Base-by-base conservation (phyloP, 345 rosid genomes). In the Euclidium syriacum region DNA sequence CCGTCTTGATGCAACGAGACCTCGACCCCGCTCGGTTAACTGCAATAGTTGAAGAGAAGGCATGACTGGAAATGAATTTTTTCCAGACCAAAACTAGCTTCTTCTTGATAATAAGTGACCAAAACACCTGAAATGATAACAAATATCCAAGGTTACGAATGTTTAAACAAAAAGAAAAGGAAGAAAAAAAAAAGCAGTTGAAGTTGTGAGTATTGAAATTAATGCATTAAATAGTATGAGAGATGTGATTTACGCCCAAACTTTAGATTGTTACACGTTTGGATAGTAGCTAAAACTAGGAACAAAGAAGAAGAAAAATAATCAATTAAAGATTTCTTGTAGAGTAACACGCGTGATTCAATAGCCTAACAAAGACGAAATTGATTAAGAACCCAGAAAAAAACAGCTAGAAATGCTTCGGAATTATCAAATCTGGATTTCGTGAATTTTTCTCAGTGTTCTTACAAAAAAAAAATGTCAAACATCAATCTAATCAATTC, bases 21-120 rank as follows among this genome's bases (percentile, higher is more conserved):
- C 72, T 9, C 82, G 82, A 15, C 98, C 98, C 52, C 64, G 89
- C 74, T 88, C 91, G 3, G 98, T 92, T 77, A 89, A 72, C 71
- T 84, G 87, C 77, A 92, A 83, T 40, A 88, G 75, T 75, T 86
- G 96, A 52, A 88, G 96, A 72, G 94, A 89, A 78, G 90, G 82
- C 98, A 92, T 92, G 74, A 70, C 76, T 73, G 38, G 46, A 72
- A 46, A n/a, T 9, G 24, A 52, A 24, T 48, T 30, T 50, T 39
- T 18, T 26, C 64, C 41, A 6, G 55, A 57, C 62, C 57, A 38
- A 67, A 47, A 51, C 70, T 29, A 58, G 62, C 36, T 59, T 39
- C 58, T 68, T 61, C 62, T 56, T 39, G 50, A 43, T 50, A 54
- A 17, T 49, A 69, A 73, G 62, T 53, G 35, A 23, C 11, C 46